Base-by-base conservation (phyloP, 306 rosid species). In the Quercus bicolor region DNA sequence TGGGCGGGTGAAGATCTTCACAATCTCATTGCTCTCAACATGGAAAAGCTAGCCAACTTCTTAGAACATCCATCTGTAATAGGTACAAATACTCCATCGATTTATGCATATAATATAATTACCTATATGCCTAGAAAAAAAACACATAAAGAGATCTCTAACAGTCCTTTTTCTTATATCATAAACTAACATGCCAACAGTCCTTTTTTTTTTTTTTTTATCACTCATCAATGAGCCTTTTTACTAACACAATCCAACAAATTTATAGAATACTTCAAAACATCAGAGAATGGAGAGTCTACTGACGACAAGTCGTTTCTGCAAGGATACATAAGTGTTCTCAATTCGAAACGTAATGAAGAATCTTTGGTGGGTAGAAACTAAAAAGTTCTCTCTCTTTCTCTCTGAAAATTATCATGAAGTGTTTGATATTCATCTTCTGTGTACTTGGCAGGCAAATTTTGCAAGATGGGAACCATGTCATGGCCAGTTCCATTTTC, bases 1-100 rank as follows among this genome's bases (percentile, higher is more conserved):
- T 94, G 97, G 97, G 97, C 96, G n/a, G 97, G 97, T 33, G 87
- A 89, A 83, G 98, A 94, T 76, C 89, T 94, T 61, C 98, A 90
- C 64, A 84, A 84, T 74, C 85, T 86, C 6, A 87, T 89, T 75
- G 83, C 94, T 68, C 40, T 61, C 74, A 89, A 94, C 88, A 56
- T 89, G 53, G 93, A 92, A 80, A 80, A 31, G 28, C 88, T 92
- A 15, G 87, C 80, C 33, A 71, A 76, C 43, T 89, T 86, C 89
- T 85, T 92, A 40, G 83, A 92, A 85, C 94, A 97, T 92, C 79
- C 33, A 68, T 7, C 24, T 3, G 8, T 1, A 62, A 62, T 2
- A 28, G 18, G 40, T 28, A 62, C 40, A 6, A 23, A 3, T 10
- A 21, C 31, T 5, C 1, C 2, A 10, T 62, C 9, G 4, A 48